A percentile compares a stretch with the other conserved stretches of the same genome.
These are phyloP conservation scores for Tilletia horrida DNA, from an alignment of 1,284 basidiomycete species.

Conservation along the genomic window DNA sequence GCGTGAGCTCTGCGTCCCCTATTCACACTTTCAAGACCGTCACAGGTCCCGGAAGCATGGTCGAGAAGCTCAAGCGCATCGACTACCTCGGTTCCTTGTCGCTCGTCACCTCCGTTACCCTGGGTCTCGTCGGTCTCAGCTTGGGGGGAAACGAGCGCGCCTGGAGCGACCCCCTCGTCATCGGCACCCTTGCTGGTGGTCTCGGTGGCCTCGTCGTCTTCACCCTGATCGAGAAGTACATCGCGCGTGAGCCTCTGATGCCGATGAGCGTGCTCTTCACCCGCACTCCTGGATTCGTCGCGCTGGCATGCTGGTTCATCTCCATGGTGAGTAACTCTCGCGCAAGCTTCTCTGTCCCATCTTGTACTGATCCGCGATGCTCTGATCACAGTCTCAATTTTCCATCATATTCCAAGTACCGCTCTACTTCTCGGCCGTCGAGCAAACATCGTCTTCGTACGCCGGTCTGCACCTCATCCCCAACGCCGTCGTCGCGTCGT, in stretches of 20 bases:
- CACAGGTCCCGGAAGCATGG: slow-evolving; percentile 49
- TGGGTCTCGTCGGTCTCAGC: slow-evolving; percentile 54
- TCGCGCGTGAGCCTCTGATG: slow-evolving; percentile 56
- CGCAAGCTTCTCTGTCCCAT: background rate
- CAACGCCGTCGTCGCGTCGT: slow-evolving; percentile 54
- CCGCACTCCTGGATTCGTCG: slow-evolving; percentile 55
- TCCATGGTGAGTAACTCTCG: slow-evolving; percentile 37
- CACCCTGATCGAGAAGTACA: slow-evolving; percentile 58
- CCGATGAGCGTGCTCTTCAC: slow-evolving; percentile 55
- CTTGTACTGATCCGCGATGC: background rate
- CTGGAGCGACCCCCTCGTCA: slow-evolving; percentile 45
- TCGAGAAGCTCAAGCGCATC: slow-evolving; percentile 56
- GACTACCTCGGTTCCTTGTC: slow-evolving; percentile 55
- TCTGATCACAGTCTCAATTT: slow-evolving; percentile 40
- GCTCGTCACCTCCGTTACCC: slow-evolving; percentile 54
- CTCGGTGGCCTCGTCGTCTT: slow-evolving; percentile 63
- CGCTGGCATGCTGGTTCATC: slow-evolving; percentile 56
- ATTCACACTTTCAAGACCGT: background rate
- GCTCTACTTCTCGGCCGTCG: slow-evolving; percentile 55
- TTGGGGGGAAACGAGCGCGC: slow-evolving; percentile 50
- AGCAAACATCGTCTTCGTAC: slow-evolving; percentile 51
- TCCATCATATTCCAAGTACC: slow-evolving; percentile 55
- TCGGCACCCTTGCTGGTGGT: slow-evolving; percentile 41
- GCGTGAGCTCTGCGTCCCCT: background rate
- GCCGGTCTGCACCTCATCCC: slow-evolving; percentile 56